These are phyloP conservation scores for Fraxinus velutina DNA, from an alignment of 305 asterid genomes.

Conservation along the genomic window DNA sequence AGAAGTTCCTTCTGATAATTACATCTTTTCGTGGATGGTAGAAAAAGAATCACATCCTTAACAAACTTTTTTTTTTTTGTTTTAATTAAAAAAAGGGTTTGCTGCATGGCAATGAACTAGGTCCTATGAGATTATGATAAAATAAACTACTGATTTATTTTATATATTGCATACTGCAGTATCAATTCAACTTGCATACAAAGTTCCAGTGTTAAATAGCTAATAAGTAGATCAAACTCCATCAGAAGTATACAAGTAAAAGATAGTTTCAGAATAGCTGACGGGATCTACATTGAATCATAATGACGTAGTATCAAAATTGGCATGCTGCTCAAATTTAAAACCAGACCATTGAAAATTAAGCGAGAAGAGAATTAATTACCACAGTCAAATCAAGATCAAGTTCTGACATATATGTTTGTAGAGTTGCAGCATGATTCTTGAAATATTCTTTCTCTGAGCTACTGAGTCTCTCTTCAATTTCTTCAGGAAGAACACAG, in stretches of 20 bases:
- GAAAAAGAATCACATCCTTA: background rate
- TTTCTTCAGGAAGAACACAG: conserved; percentile 74
- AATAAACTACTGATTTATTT: background rate
- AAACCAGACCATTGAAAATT: background rate
- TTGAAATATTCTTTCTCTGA: conserved; percentile 72
- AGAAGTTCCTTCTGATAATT: background rate
- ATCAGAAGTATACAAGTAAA: background rate
- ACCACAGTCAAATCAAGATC: conserved; percentile 86
- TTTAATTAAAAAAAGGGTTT: background rate
- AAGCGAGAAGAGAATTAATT: conserved; percentile 30
- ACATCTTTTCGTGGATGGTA: background rate
- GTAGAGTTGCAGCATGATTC: conserved; percentile 62
- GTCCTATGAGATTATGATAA: background rate
- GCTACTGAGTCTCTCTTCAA: conserved; percentile 70
- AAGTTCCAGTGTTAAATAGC: background rate
- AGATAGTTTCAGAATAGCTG: background rate
- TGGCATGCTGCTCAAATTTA: background rate
- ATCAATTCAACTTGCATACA: background rate
- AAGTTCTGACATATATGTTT: conserved; percentile 57
- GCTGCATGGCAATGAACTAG: background rate
- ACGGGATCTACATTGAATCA: background rate
- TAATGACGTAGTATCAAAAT: background rate
- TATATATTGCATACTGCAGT: background rate
- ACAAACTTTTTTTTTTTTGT: background rate
- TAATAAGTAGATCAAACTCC: background rate